Evolutionary conservation across 257 asterid species (phyloP).

Genomic region (Nicotiana attenuata): DNA sequence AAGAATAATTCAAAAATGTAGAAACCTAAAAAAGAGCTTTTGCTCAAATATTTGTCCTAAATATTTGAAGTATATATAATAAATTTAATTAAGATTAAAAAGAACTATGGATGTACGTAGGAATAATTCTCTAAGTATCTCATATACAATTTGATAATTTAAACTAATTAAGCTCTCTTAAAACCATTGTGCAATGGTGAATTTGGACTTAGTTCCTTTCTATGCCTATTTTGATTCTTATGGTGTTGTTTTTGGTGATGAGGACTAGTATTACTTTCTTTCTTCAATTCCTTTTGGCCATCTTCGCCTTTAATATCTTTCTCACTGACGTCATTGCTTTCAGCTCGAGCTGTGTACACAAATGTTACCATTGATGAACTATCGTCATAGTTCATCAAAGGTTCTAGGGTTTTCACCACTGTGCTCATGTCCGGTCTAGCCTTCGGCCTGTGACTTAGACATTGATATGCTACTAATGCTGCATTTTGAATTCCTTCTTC

Average conservation of each 20-base stretch:
- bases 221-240: slow-evolving; percentile 7
- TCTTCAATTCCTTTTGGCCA: slow-evolving; percentile 13
- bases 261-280: slow-evolving; percentile 3
- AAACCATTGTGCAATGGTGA: slow-evolving; percentile 29
- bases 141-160: not conserved
- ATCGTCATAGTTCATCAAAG: slow-evolving; percentile 43
- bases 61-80: not conserved
- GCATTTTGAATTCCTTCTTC: slow-evolving; percentile 63
- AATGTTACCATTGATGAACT: slow-evolving; percentile 42
- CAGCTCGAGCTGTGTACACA: slow-evolving; percentile 48
- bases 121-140: not conserved
- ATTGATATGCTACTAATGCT: slow-evolving; percentile 61
- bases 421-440: slow-evolving; percentile 56
- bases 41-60: not conserved
- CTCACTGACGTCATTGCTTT: not conserved
- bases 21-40: not conserved
- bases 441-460: slow-evolving; percentile 76
- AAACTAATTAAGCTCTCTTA: slow-evolving; percentile 18
- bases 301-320: slow-evolving; percentile 4
- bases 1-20: not conserved
- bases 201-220: slow-evolving; percentile 21
- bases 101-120: not conserved
- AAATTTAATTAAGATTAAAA: not conserved
- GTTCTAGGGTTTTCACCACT: slow-evolving; percentile 47
- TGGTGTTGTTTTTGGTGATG: slow-evolving; percentile 28